Base-by-base conservation (phyloP, 192 early-diverging fungal genomes). In the Allomyces javanicus region DNA sequence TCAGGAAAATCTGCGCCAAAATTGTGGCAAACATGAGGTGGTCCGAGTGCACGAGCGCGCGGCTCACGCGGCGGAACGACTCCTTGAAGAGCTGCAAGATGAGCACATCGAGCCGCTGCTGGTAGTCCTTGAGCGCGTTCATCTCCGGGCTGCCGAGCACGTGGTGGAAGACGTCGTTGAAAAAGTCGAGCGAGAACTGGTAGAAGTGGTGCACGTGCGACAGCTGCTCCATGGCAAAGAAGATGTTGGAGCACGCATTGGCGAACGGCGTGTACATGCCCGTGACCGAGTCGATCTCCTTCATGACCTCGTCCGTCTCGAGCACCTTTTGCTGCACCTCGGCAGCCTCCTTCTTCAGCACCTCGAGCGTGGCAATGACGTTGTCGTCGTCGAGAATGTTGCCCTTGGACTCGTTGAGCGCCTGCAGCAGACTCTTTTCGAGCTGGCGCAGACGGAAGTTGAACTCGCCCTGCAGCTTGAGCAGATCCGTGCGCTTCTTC, bases 321-420 rank as follows among this genome's bases (percentile, higher is more conserved):
- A 86, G 87, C 22, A 93, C 88, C 76, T 97, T 95, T 67, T 82
- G 79, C 0, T 89, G 85, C 58, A 99, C 85, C 71, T 97, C 97
- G 9, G 88, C 89, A 0, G 97, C 94, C 76, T 99, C 97, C 27
- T 84, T 82, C 75, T 99, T 99, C 66, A 99, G 74, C 3, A 87
- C 90, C 77, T 99, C 97, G 44, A 99, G 76, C 3, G 95, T 95
- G 9, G 81, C 81, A 62, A 99, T 89, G 50, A 98, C 88, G 24
- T 87, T 85, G 72, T 96, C 92, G 73, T 99, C 96, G 75, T 99
- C 94, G 69, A 99, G 72, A 63, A 99, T 92, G 71, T 96, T 99
- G 66, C 95, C 93, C 71, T 92, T 89, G 21, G 93, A 87, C 65
- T 91, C 88, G 69, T 92, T 95, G 62, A 99, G 78, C 19, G 97